These are phyloP conservation scores for Galerina sulciceps DNA, from an alignment of 768 basidiomycete species.

Conservation along the genomic window DNA sequence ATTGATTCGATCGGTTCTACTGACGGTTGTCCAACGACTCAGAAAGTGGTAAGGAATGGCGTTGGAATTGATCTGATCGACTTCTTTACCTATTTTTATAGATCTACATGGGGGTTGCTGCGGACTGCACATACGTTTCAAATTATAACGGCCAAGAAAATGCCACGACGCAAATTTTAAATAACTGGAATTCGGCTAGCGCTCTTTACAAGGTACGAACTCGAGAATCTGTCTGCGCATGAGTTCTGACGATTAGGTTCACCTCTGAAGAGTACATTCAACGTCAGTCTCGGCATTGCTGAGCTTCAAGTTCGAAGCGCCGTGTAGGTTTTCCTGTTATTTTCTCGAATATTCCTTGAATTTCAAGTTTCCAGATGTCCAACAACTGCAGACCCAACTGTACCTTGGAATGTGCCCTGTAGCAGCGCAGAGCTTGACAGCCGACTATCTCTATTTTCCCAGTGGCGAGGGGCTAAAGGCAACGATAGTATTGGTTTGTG, in stretches of 20 bases:
- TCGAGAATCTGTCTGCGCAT: neutral
- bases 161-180: slow-evolving; percentile 77
- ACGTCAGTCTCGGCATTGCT: slow-evolving; percentile 82
- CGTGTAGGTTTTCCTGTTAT: slow-evolving; percentile 35
- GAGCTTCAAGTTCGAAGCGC: slow-evolving; percentile 74
- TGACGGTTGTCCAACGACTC: slow-evolving; percentile 71
- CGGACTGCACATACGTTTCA: slow-evolving; percentile 80
- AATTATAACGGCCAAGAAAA: slow-evolving; percentile 66
- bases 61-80: slow-evolving; percentile 1
- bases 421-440: slow-evolving; percentile 58
- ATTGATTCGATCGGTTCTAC: slow-evolving; percentile 67
- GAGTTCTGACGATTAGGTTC: neutral
- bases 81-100: slow-evolving; percentile 19
- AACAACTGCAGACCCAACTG: slow-evolving; percentile 44
- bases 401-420: slow-evolving; percentile 83
- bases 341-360: neutral
- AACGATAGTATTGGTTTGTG: slow-evolving; percentile 81
- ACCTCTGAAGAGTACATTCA: slow-evolving; percentile 66
- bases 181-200: slow-evolving; percentile 79
- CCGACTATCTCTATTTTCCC: slow-evolving; percentile 77
- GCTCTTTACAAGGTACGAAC: slow-evolving; percentile 64
- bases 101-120: slow-evolving; percentile 86
- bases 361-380: slow-evolving; percentile 57
- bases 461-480: slow-evolving; percentile 78
- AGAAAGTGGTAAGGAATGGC: slow-evolving; percentile 60